Percentiles rank a stretch among this genome's conserved stretches.
Evolutionary conservation across 1,284 basidiomycete genomes (phyloP).

Genomic region (Cryptococcus jaspeensis): DNA sequence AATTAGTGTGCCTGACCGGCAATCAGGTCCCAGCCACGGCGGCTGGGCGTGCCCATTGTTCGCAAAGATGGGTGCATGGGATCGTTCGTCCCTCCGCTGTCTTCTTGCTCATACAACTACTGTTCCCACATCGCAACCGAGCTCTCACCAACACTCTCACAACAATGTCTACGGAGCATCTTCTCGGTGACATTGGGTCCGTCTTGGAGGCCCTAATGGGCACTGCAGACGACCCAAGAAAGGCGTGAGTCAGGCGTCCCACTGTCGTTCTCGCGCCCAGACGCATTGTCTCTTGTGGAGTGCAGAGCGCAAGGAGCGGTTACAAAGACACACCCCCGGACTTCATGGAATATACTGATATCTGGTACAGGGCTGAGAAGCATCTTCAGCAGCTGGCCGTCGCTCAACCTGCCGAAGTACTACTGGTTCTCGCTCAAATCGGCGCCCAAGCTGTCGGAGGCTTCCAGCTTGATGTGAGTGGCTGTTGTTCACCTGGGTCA

Average conservation of each 20-base stretch:
- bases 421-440: slow-evolving; percentile 44
- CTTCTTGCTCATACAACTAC: background rate
- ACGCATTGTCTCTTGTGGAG: background rate
- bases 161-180: slow-evolving; percentile 46
- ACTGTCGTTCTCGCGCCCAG: background rate
- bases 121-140: too few relatives aligned
- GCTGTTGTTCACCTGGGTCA: background rate
- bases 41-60: too few relatives aligned
- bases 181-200: slow-evolving; percentile 38
- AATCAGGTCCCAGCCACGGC: too few relatives aligned
- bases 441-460: slow-evolving; percentile 47
- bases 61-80: background rate
- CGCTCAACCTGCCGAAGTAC: slow-evolving; percentile 30
- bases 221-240: slow-evolving; percentile 26
- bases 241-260: slow-evolving; percentile 28
- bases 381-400: slow-evolving; percentile 30
- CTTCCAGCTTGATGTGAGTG: slow-evolving; percentile 44
- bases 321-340: background rate
- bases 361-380: slow-evolving; percentile 32
- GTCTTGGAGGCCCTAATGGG: slow-evolving; percentile 42
- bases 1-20: background rate
- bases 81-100: background rate
- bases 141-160: background rate
- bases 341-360: background rate
- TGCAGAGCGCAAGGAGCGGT: background rate